Percentiles rank a stretch among this genome's conserved stretches.
Evolutionary conservation across 2,329 filamentous ascomycete genomes (phyloP).

Genomic region (Aulographum hederae): DNA sequence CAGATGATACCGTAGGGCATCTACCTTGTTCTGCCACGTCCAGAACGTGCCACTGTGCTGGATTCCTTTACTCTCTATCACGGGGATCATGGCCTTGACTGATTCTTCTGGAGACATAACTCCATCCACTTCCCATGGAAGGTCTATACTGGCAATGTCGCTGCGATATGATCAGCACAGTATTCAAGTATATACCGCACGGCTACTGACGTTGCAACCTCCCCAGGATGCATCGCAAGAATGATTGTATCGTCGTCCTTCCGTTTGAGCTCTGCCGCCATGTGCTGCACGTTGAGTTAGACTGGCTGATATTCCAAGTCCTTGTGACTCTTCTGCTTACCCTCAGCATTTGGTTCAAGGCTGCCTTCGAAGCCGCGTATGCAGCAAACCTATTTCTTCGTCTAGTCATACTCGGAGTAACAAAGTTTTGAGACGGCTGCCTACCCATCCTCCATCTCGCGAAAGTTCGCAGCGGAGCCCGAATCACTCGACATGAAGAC

Average conservation of each 20-base stretch:
- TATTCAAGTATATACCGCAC: background rate
- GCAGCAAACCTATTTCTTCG: conserved; percentile 31
- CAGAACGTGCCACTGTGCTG: conserved; percentile 36
- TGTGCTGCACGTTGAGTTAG: conserved; percentile 18
- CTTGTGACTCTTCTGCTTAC: background rate
- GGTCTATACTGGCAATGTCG: conserved; percentile 34
- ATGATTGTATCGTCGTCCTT: conserved; percentile 30
- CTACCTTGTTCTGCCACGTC: conserved; percentile 34
- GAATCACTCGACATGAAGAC: conserved; percentile 40
- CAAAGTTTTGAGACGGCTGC: conserved; percentile 1
- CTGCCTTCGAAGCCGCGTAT: conserved; percentile 38
- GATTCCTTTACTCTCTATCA: conserved; percentile 29
- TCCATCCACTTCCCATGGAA: conserved; percentile 33
- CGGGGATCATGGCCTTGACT: conserved; percentile 30
- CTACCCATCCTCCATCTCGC: conserved; percentile 34
- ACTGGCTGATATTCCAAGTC: background rate
- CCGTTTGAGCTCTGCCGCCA: conserved; percentile 35
- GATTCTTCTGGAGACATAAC: conserved; percentile 32
- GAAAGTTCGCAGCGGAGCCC: conserved; percentile 31
- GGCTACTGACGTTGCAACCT: conserved; percentile 29
- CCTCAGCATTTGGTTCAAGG: conserved; percentile 37
- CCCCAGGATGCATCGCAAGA: conserved; percentile 38
- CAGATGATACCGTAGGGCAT: no score
- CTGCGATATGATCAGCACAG: conserved; percentile 9
- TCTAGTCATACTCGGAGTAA: conserved; percentile 1